These are phyloP conservation scores for Lentinula sp. DNA, from an alignment of 768 basidiomycete genomes.

Conservation along the genomic window DNA sequence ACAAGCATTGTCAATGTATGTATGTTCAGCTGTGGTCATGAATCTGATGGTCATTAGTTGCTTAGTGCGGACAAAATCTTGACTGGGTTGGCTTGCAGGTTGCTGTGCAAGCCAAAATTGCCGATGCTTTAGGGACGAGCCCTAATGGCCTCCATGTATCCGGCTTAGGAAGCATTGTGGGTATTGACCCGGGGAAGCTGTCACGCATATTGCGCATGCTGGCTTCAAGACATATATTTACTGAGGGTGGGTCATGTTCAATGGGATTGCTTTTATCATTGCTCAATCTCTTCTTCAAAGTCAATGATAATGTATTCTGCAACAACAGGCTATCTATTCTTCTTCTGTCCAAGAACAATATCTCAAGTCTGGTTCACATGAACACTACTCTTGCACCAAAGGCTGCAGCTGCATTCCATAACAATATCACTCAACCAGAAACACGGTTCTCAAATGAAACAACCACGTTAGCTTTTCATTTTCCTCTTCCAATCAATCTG, in stretches of 20 bases:
- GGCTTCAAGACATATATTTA: background rate
- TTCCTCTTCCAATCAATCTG: too few relatives aligned
- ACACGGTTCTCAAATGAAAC: too few relatives aligned
- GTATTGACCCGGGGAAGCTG: background rate
- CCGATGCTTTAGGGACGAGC: background rate
- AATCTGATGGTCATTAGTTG: background rate
- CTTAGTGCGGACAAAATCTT: background rate
- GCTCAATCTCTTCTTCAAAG: too few relatives aligned
- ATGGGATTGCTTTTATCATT: too few relatives aligned
- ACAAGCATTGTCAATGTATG: slow-evolving; percentile 26
- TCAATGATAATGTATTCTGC: background rate
- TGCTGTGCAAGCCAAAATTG: background rate
- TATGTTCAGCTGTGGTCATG: background rate
- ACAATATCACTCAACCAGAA: too few relatives aligned
- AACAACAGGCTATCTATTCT: background rate
- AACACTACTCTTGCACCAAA: too few relatives aligned
- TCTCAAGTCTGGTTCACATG: too few relatives aligned
- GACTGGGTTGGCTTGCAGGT: background rate
- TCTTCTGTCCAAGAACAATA: too few relatives aligned
- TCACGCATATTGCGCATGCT: background rate
- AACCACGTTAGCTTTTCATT: too few relatives aligned
- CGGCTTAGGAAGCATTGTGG: background rate
- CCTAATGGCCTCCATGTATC: background rate
- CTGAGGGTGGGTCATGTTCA: too few relatives aligned
- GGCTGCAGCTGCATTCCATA: too few relatives aligned